These are phyloP conservation scores for Prunus mongolica DNA, from an alignment of 306 rosid genomes.

Conservation along the genomic window DNA sequence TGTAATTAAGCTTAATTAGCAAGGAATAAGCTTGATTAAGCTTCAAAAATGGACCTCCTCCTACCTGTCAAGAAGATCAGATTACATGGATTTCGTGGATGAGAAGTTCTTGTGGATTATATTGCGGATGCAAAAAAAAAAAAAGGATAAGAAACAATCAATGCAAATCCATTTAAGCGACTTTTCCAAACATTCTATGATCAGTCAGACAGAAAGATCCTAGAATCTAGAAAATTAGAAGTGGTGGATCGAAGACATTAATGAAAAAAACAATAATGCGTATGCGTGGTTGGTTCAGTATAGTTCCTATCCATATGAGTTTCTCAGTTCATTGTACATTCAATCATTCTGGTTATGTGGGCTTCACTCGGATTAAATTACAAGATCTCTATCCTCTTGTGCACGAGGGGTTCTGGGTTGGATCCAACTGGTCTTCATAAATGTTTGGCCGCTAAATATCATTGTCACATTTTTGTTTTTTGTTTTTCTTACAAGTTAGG, in stretches of 20 bases:
- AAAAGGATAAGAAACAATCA: constrained; percentile 19
- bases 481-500: neutral
- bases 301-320: constrained; percentile 29
- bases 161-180: constrained; percentile 16
- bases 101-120: constrained; percentile 2
- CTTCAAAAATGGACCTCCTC: constrained; percentile 30
- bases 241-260: constrained; percentile 12
- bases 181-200: constrained; percentile 11
- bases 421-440: constrained; percentile 46
- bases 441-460: constrained; percentile 5
- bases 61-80: neutral
- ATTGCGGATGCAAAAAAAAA: neutral
- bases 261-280: neutral
- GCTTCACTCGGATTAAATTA: constrained; percentile 2
- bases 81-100: neutral
- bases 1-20: neutral
- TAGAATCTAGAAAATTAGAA: constrained; percentile 11
- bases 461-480: neutral
- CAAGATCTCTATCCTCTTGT: constrained; percentile 34
- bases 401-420: constrained; percentile 47
- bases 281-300: constrained; percentile 1
- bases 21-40: neutral
- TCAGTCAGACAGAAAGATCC: constrained; percentile 15
- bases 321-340: constrained; percentile 24
- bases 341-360: constrained; percentile 37